These are phyloP conservation scores for Fraxinus quadrangulata DNA, from an alignment of 257 asterid species.

Conservation along the genomic window DNA sequence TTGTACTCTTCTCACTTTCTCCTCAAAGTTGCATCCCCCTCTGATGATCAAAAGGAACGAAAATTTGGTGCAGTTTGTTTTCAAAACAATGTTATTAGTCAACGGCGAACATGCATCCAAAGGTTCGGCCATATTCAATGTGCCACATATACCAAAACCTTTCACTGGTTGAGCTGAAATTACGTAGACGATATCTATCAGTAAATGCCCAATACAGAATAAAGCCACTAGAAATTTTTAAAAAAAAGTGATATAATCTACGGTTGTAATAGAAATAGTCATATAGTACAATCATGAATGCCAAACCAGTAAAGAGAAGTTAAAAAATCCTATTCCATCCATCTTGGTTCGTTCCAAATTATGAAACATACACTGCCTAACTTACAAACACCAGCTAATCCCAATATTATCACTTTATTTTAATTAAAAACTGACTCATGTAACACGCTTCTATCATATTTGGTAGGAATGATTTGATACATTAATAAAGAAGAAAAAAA, in stretches of 20 bases:
- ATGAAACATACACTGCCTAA: neutral
- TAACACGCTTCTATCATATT: neutral
- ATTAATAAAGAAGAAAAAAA: neutral
- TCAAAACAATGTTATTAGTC: slow-evolving; percentile 37
- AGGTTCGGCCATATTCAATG: slow-evolving; percentile 59
- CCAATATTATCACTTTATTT: neutral
- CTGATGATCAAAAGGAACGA: slow-evolving; percentile 56
- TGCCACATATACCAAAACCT: slow-evolving; percentile 53
- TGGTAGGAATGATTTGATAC: neutral
- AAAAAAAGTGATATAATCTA: neutral
- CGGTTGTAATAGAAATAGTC: neutral
- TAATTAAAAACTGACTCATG: neutral
- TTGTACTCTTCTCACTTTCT: slow-evolving; percentile 64
- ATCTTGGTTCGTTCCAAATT: neutral
- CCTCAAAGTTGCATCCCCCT: slow-evolving; percentile 72
- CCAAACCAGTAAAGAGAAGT: neutral
- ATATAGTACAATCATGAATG: neutral
- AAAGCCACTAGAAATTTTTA: neutral
- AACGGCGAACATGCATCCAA: slow-evolving; percentile 58
- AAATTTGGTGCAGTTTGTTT: slow-evolving; percentile 28
- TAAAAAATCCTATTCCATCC: slow-evolving; percentile 10
- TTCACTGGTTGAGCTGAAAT: slow-evolving; percentile 62
- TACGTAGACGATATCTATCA: slow-evolving; percentile 25
- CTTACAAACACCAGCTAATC: slow-evolving; percentile 9
- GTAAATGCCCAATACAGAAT: neutral